Evolutionary conservation across 331 rosid genomes (phyloP).

Genomic region (Pyrus hybrid): DNA sequence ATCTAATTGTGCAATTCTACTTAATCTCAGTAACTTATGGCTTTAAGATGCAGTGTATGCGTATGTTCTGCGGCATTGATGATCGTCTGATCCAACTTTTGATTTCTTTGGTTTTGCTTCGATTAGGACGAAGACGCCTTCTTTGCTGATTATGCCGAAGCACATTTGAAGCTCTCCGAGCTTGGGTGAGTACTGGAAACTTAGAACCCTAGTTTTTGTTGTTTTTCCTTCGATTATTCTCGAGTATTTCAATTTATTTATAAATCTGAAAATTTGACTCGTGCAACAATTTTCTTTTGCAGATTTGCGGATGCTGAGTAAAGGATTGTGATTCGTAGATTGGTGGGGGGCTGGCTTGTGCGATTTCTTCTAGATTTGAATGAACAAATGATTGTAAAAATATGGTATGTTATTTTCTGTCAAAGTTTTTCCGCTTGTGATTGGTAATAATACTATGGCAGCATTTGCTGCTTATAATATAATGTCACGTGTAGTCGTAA

Average conservation of each 20-base stretch:
- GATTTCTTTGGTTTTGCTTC: neutral
- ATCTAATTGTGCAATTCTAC: neutral
- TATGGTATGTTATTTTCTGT: neutral
- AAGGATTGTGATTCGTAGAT: neutral
- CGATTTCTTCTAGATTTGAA: neutral
- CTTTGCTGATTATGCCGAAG: conserved; percentile 42
- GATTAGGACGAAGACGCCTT: conserved; percentile 44
- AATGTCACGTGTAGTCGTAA: neutral
- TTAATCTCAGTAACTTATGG: neutral
- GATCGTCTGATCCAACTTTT: neutral
- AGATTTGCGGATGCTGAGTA: conserved; percentile 26
- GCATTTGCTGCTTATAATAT: neutral
- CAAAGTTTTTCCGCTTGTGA: neutral
- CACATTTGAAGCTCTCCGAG: conserved; percentile 49
- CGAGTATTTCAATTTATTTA: neutral
- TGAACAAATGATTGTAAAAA: neutral
- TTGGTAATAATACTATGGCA: neutral
- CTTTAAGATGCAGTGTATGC: neutral
- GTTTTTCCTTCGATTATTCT: neutral
- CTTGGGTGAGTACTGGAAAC: conserved; percentile 35
- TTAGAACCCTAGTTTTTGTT: neutral
- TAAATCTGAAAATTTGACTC: neutral
- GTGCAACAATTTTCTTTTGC: neutral
- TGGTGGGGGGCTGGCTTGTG: neutral
- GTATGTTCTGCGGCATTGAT: neutral